Percentiles rank a stretch among this genome's conserved stretches.
Conservation (phyloP, 352 stramenopile species). For the Phytopythium oedochilum region DNA sequence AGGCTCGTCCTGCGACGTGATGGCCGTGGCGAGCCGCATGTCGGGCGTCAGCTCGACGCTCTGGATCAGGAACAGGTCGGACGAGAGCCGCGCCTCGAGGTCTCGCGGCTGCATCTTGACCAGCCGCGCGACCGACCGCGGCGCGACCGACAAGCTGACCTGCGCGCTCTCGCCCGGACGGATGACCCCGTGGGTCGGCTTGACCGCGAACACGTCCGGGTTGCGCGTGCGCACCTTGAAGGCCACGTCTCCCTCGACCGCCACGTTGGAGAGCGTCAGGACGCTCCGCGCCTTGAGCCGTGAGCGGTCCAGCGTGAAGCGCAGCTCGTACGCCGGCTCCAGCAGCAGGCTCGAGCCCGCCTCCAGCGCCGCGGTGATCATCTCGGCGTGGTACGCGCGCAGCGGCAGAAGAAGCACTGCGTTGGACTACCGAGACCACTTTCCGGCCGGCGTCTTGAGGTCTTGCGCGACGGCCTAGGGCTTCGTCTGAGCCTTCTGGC, state of each 20-base stretch:
- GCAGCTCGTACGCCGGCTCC: constrained; percentile 54
- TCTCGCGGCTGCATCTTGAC: constrained; percentile 23
- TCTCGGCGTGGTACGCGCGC: constrained; percentile 6
- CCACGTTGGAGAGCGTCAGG: constrained; percentile 67
- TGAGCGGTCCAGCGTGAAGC: constrained; percentile 23
- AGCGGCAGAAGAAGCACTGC: not conserved
- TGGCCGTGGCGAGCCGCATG: constrained; percentile 23
- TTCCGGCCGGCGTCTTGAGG: too few relatives aligned
- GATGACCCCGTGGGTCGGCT: constrained; percentile 57
- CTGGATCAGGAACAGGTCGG: constrained; percentile 53
- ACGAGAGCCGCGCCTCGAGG: constrained; percentile 28
- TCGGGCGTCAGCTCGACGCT: constrained; percentile 43
- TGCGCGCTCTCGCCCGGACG: constrained; percentile 24
- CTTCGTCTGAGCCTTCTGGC: not conserved
- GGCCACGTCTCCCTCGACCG: constrained; percentile 43
- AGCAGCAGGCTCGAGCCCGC: constrained; percentile 72
- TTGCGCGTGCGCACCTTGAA: constrained; percentile 80
- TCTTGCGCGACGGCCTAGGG: too few relatives aligned
- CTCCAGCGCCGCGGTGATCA: constrained; percentile 71
- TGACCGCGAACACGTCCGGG: constrained; percentile 70
- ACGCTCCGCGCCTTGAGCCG: not conserved
- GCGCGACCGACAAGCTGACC: constrained; percentile 38
- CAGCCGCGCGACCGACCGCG: constrained; percentile 23
- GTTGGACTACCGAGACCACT: not conserved
- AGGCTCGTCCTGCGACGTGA: constrained; percentile 6